phyloP scores from a whole-genome alignment of 2,329 filamentous ascomycete genomes.

The Fusarium stilboides region DNA sequence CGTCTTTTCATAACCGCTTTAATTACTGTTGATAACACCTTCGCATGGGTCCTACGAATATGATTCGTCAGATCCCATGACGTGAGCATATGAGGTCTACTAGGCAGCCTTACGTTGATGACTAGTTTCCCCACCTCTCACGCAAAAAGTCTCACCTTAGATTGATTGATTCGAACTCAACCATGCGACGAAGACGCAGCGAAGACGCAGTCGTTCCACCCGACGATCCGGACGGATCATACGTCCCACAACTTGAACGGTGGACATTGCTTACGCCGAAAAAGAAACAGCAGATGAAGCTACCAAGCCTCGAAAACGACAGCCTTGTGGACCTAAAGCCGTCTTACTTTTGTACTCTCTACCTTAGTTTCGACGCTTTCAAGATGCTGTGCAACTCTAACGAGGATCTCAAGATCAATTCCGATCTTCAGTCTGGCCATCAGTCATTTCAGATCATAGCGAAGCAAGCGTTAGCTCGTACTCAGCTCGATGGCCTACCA shows the following conservation, averaged over 20 bases:
- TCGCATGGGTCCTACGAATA: no score
- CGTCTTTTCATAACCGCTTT: no score
- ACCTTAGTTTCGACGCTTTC: slow-evolving; percentile 24
- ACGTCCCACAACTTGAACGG: not conserved
- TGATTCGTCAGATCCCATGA: no score
- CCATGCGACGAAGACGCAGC: not conserved
- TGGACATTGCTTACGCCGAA: slow-evolving; percentile 13
- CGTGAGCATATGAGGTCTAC: no score
- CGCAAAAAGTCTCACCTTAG: not conserved
- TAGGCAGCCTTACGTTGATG: no score
- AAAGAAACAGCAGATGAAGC: not conserved
- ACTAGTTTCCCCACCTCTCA: not conserved
- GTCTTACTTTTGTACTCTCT: not conserved
- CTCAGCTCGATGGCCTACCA: slow-evolving; percentile 1
- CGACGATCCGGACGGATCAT: no score
- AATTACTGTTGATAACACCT: no score
- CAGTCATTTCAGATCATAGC: not conserved
- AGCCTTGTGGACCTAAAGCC: not conserved
- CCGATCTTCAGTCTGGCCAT: not conserved
- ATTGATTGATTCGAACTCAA: not conserved
- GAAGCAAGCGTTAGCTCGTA: not conserved
- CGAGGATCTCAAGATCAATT: not conserved
- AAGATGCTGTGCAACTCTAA: slow-evolving; percentile 9
- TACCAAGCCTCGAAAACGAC: not conserved
- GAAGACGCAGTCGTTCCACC: not conserved